Base-by-base conservation (phyloP, 768 basidiomycete species). In the Crassisporium funariophilum region DNA sequence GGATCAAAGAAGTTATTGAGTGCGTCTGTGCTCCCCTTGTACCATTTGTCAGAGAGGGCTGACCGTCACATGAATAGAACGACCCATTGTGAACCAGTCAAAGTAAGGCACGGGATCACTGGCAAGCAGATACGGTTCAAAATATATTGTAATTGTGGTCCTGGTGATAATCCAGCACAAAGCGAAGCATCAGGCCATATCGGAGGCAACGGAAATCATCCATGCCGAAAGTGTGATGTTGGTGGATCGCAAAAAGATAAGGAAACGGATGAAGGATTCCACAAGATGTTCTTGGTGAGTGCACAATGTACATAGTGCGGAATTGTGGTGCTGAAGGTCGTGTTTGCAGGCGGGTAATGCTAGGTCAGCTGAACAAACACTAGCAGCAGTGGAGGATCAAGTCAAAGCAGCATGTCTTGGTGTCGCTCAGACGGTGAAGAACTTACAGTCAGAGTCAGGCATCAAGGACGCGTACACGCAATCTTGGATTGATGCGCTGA, bases 151-250 rank as follows among this genome's bases (percentile, higher is more conserved):
- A 46, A 52, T 5, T 56, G 55, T 1, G 9, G 58, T 1, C 62
- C 60, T 0, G 66, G 63, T 0, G 66, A 70, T 38, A 73, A 71
- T 42, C 71, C 64, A 0, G 64, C 64, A 54, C 67, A 71, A 38
- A 54, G 59, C 0, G 65, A 69, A 21, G 57, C 55, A 9, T 58
- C 61, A 5, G 64, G 60, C 1, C 73, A 75, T 19, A 68, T 64
- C n/a, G 73, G 73, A 0, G 44, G 62, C 0, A 56, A 63, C 4
- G 68, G 63, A 1, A 75, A 73, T 22, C 50, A 51, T 9, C 56
- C 53, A 11, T 76, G 73, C 47, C 59, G 67, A 0, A 63, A 59
- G n/a, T 72, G 68, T 38, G 1, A 56, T 12, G 57, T 56, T 6
- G 69, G 73, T 2, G 67, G 69, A 2, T 56, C 52, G 0, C 45